Evolutionary conservation across 2,329 filamentous ascomycete genomes (phyloP), one percentile per base, ranked within the genome.

Genomic region (Epicoccum nigrum): DNA sequence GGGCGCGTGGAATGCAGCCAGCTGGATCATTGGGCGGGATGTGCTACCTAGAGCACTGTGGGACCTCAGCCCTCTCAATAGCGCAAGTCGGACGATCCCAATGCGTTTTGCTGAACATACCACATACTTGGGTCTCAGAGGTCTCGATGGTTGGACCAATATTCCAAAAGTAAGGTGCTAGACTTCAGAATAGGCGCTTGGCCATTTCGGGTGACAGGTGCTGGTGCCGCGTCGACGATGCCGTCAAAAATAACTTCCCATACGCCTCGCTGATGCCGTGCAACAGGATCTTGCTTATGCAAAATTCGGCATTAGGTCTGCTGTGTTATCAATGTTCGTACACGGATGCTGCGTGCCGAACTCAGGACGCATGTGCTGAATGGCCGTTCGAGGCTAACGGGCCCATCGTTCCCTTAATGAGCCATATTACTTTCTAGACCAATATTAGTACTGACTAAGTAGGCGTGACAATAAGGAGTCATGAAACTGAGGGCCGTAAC

Each of bases 91-190:
- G 28, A 17, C 39, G 31, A 33, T 17, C 43, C 28, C 28, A 11
- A 50, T 44, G 17, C 25, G n/a, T 12, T 11, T 3, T 16, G 23
- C 41, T 30, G 43, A 28, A 27, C 49, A 32, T 23, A 15, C 7
- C 41, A 27, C 49, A 32, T 23, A 15, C 7, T 43, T 35, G 38
- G 49, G 51, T 42, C 42, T 27, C 31, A 46, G 21, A 44, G 34
- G 45, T 45, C 45, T 47, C 45, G 50, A 57, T 60, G 28, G 58
- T 57, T 46, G 49, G 52, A 48, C 51, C 44, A 41, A 48, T 20
- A 33, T 27, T 51, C 21, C 21, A 51, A 43, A 52, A 54, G 50
- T 51, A 55, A 47, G 49, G 40, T 43, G 30, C 40, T 56, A 41
- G 53, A 43, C 38, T 44, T 50, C 25, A 48, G 50, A 40, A 34